These are phyloP conservation scores for Colletotrichum caudatum DNA, from an alignment of 2,329 filamentous ascomycete genomes.

Conservation along the genomic window DNA sequence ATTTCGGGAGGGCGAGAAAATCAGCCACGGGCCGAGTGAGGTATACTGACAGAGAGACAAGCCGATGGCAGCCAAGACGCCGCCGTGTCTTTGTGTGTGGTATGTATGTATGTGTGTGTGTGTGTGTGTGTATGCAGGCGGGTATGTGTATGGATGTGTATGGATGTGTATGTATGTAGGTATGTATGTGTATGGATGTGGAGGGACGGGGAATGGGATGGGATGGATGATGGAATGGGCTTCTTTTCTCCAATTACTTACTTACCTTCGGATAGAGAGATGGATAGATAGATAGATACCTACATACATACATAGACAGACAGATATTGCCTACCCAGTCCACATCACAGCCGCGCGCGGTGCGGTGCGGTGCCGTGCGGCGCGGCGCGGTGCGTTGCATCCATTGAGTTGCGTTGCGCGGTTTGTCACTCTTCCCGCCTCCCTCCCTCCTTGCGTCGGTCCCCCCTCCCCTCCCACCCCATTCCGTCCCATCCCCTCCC, in stretches of 20 bases:
- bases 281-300: too few relatives aligned
- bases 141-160: too few relatives aligned
- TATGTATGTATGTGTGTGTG: neutral
- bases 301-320: too few relatives aligned
- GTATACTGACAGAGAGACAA: neutral
- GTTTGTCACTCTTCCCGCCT: constrained; percentile 24
- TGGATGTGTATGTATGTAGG: neutral
- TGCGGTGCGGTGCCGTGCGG: too few relatives aligned
- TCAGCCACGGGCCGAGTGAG: constrained; percentile 5
- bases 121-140: neutral
- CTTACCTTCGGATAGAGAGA: too few relatives aligned
- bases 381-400: too few relatives aligned
- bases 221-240: neutral
- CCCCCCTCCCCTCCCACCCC: constrained; percentile 11
- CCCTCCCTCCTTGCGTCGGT: constrained; percentile 6
- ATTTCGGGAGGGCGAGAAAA: constrained; percentile 10
- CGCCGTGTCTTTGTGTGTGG: neutral
- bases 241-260: neutral
- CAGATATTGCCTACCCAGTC: too few relatives aligned
- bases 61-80: neutral
- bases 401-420: neutral
- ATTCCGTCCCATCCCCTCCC: constrained; percentile 14
- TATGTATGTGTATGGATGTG: neutral
- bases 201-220: too few relatives aligned
- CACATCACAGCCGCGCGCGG: too few relatives aligned